Evolutionary conservation across 2,329 filamentous ascomycete species (phyloP).

Genomic region (Penicillium sp.): DNA sequence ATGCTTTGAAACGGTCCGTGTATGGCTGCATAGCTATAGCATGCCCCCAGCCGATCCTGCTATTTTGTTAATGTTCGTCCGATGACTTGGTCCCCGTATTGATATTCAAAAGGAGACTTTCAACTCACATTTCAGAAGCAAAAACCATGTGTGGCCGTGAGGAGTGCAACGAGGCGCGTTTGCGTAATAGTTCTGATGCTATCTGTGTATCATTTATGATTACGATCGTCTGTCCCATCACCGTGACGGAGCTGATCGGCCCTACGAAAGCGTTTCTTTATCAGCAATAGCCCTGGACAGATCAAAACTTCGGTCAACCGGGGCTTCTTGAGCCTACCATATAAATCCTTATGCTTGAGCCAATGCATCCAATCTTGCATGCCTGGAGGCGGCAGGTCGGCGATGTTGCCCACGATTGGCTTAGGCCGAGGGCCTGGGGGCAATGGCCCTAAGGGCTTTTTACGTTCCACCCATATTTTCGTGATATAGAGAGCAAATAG

Average conservation of each 20-base stretch:
- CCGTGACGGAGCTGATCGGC: constrained; percentile 39
- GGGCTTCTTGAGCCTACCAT: constrained; percentile 24
- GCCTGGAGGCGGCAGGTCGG: constrained; percentile 46
- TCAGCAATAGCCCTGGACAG: background rate
- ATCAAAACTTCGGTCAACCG: background rate
- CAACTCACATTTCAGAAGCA: constrained; percentile 38
- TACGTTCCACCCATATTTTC: background rate
- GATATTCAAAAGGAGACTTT: background rate
- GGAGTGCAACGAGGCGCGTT: constrained; percentile 31
- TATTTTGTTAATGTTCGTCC: background rate
- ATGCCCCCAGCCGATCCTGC: constrained; percentile 40
- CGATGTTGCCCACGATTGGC: constrained; percentile 53
- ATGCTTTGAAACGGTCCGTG: constrained; percentile 27
- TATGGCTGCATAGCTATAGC: constrained; percentile 36
- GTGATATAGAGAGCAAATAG: background rate
- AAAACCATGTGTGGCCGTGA: constrained; percentile 33
- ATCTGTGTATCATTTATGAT: constrained; percentile 35
- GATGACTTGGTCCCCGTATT: background rate
- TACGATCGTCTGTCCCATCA: constrained; percentile 38
- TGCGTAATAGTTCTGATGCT: constrained; percentile 38
- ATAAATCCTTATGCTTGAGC: constrained; percentile 45
- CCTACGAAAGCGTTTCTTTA: constrained; percentile 14
- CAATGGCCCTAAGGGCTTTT: constrained; percentile 18
- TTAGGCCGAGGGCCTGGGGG: constrained; percentile 54
- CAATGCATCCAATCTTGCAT: constrained; percentile 45